These are phyloP conservation scores for Acacia crassicarpa DNA, from an alignment of 306 rosid species.

Conservation along the genomic window DNA sequence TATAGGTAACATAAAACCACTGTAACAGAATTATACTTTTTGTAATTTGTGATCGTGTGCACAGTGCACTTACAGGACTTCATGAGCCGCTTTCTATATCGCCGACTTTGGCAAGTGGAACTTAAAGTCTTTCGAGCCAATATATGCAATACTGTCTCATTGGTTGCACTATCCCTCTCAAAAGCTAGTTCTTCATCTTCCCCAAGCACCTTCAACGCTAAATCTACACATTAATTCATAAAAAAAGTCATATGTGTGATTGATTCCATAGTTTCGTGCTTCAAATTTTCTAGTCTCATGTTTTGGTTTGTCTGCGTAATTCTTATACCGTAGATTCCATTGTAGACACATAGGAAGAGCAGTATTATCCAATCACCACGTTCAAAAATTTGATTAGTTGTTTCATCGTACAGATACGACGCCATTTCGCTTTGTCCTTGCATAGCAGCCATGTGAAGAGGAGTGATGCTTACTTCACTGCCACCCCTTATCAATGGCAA, in stretches of 20 bases:
- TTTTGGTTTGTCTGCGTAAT: not conserved
- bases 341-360: constrained; percentile 30
- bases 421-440: constrained; percentile 38
- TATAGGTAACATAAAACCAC: not conserved
- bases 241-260: not conserved
- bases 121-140: constrained; percentile 36
- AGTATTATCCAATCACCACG: not conserved
- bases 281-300: not conserved
- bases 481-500: constrained; percentile 28
- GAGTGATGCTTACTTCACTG: not conserved
- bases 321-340: constrained; percentile 34
- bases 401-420: constrained; percentile 3
- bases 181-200: not conserved
- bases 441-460: constrained; percentile 41
- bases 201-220: not conserved
- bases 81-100: constrained; percentile 2
- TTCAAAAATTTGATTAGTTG: not conserved
- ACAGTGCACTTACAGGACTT: constrained; percentile 33
- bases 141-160: constrained; percentile 38
- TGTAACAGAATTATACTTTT: not conserved
- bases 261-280: not conserved
- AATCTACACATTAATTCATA: not conserved
- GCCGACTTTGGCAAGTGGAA: constrained; percentile 15
- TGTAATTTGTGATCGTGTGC: too few relatives aligned
- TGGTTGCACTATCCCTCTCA: not conserved